These are phyloP conservation scores for Sordariomycetes sp. DNA, from an alignment of 2,329 filamentous ascomycete species.

Conservation along the genomic window DNA sequence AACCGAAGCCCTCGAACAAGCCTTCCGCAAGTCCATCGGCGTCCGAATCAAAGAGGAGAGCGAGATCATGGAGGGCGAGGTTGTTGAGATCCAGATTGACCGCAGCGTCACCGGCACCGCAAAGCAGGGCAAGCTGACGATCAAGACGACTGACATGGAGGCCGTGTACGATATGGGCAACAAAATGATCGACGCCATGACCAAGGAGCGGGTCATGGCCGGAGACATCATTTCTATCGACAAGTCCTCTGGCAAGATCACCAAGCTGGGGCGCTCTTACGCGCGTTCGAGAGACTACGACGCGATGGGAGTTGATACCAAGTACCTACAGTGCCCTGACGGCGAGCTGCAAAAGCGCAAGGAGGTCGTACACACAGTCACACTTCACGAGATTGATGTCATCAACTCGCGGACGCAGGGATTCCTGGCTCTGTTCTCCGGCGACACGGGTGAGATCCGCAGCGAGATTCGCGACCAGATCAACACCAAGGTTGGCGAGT, in stretches of 20 bases:
- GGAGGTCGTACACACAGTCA: slow-evolving; percentile 94
- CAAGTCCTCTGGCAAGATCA: slow-evolving; percentile 97
- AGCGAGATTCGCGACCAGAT: slow-evolving; percentile 98
- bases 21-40: slow-evolving; percentile 97
- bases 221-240: slow-evolving; percentile 98
- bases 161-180: slow-evolving; percentile 99
- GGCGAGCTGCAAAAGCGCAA: slow-evolving; percentile 95
- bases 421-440: slow-evolving; percentile 93
- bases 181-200: slow-evolving; percentile 99
- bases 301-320: slow-evolving; percentile 96
- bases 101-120: slow-evolving; percentile 91
- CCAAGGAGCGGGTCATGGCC: slow-evolving; percentile 97
- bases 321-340: slow-evolving; percentile 95
- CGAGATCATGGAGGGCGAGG: slow-evolving; percentile 98
- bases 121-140: slow-evolving; percentile 97
- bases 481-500: slow-evolving; percentile 97
- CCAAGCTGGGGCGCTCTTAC: slow-evolving; percentile 90
- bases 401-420: slow-evolving; percentile 99
- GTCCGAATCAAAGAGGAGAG: slow-evolving; percentile 98
- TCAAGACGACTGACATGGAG: slow-evolving; percentile 99
- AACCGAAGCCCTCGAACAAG: slow-evolving; percentile 94
- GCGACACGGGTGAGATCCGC: slow-evolving; percentile 94
- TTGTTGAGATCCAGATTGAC: slow-evolving; percentile 98
- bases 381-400: slow-evolving; percentile 95
- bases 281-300: slow-evolving; percentile 96